Evolutionary conservation across 306 rosid species (phyloP), one percentile per base, ranked within the genome.

Genomic region (Cajanus cajan): DNA sequence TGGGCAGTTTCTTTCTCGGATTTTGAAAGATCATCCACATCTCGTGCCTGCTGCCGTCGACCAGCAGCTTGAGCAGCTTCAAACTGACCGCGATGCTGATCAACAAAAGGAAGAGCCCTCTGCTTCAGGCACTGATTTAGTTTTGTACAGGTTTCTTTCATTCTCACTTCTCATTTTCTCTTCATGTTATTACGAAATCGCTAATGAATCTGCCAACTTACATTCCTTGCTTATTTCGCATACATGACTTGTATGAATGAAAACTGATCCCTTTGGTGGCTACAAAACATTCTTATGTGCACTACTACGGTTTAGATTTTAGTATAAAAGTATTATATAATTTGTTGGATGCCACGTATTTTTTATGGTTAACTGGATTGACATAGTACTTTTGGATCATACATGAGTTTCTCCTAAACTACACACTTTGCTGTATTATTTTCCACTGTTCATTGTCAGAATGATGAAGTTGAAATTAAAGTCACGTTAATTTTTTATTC

Each of bases 21-120:
- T 93, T 54, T 79, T 96, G 86, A 62, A 74, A 22, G 84, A 90
- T 81, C 99, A 96, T 85, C 99, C 98, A 0, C 99, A 96, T 78
- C 99, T 96, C 25, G 85, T 96, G 41, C 99, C 98, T 68, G 97
- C 97, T 71, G 98, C 98, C 4, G 92, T 91, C 21, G 99, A 96
- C 73, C 89, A 93, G 80, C 99, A 93, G 87, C 99, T 96, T 64
- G 87, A 87, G 52, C 97, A 85, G 82, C 99, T 96, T 47, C 98
- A 90, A 82, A 88, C 86, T 22, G 98, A 93, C 28, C 99, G 96
- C 16, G 96, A 93, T 45, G 84, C 94, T 16, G 93, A 87, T 66
- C 82, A 87, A 64, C 88, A 84, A 18, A 86, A 84, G 52, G 90
- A 89, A 48, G 89, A 89, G 41, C 91, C 93, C 52, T 78, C 96